Evolutionary conservation across 331 rosid genomes (phyloP).

Genomic region (Quercus lobata): DNA sequence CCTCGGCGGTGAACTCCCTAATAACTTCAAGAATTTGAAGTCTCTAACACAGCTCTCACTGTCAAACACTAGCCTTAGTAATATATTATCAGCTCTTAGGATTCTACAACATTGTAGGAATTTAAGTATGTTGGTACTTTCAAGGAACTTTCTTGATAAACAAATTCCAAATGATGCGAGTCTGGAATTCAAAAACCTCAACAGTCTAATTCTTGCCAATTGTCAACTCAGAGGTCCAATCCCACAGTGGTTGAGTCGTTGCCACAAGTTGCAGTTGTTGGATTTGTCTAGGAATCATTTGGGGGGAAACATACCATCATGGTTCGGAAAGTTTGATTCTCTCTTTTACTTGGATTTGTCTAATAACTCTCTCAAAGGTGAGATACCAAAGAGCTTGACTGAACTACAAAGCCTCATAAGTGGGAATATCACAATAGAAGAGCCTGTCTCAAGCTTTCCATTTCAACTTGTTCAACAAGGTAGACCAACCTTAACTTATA

Average conservation of each 20-base stretch:
- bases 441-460: not conserved
- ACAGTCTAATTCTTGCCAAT: conserved; percentile 9
- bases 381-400: conserved; percentile 26
- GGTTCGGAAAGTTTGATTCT: conserved; percentile 26
- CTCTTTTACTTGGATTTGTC: conserved; percentile 28
- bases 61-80: not conserved
- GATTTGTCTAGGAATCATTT: conserved; percentile 17
- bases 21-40: conserved; percentile 5
- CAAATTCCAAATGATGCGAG: conserved; percentile 13
- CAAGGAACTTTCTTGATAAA: conserved; percentile 3
- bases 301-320: conserved; percentile 30
- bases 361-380: conserved; percentile 24
- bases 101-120: conserved; percentile 18
- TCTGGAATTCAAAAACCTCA: conserved; percentile 14
- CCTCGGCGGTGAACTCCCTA: not conserved
- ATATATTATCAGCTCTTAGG: conserved; percentile 14
- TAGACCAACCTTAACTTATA: not conserved
- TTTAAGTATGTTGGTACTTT: not conserved
- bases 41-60: conserved; percentile 11
- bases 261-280: conserved; percentile 21
- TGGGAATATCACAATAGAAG: conserved; percentile 10
- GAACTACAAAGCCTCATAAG: not conserved
- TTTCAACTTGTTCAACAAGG: not conserved
- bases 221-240: conserved; percentile 24
- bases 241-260: conserved; percentile 27